Evolutionary conservation across 1,284 basidiomycete genomes (phyloP), one percentile per base, ranked within the genome.

Genomic region (Irpex rosettiformis): DNA sequence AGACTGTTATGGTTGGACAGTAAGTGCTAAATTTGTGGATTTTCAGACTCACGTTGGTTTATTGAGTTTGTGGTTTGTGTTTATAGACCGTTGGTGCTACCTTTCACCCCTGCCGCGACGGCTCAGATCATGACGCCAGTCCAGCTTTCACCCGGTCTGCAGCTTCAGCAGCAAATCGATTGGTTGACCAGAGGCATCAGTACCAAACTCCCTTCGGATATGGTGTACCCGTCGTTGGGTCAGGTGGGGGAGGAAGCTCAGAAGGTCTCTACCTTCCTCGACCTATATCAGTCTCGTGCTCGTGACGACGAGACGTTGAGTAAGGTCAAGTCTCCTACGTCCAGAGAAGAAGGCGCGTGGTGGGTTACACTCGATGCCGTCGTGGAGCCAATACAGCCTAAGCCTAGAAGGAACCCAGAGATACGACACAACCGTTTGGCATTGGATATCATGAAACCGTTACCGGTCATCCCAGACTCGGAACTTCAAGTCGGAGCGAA

Each of bases 251-350:
- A 62, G 22, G 57, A 63, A 27, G 64, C 64, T 18, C 57, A 65
- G 45, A 57, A 58, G 45, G 59, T 70, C 51, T 64, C 63, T 8
- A 65, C 66, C 4, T 72, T 66, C 64, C 68, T 70, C 22, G 70
- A 72, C 56, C 61, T 70, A 8, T 72, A 72, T 63, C 68, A 65
- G 58, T 56, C 64, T 30, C 61, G 59, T 30, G 52, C 59, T 11
- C 16, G 22, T 10, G 65, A 63, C 43, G 61, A 66, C 43, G 52
- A 18, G 11, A 16, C 47, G 4, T 28, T 64, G 22, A 33, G 33
- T 11, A 51, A 51, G 4, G 51, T 62, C 49, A 62, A 61, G 51
- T 62, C 64, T 2, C 61, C 61, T 1, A 49, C 58, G 4, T 55
- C 60, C 0, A 2, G 24, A 4, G 54, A 51, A 4, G 58, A 29